These are phyloP conservation scores for Diplodia sapinea DNA, from an alignment of 2,329 filamentous ascomycete genomes.

Conservation along the genomic window DNA sequence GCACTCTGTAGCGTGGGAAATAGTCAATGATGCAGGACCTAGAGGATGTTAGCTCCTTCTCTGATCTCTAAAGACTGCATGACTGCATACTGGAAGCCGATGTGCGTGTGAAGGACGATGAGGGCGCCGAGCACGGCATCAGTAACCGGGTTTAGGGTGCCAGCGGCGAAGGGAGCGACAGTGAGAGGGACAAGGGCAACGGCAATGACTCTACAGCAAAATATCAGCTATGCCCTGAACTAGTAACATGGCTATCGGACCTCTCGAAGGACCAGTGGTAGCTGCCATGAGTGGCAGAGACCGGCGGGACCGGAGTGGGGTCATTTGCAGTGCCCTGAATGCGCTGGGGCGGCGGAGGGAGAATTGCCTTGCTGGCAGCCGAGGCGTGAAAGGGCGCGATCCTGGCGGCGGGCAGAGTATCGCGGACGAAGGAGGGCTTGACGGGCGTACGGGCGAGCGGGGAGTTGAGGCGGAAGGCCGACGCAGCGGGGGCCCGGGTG, in stretches of 20 bases:
- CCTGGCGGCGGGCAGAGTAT: constrained; percentile 53
- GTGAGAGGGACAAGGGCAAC: constrained; percentile 84
- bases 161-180: constrained; percentile 88
- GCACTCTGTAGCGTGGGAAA: constrained; percentile 74
- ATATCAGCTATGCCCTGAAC: constrained; percentile 3
- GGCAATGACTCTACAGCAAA: constrained; percentile 67
- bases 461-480: constrained; percentile 44
- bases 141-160: constrained; percentile 84
- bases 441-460: constrained; percentile 45
- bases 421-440: constrained; percentile 50
- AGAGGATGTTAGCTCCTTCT: constrained; percentile 10
- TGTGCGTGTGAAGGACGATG: constrained; percentile 90
- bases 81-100: constrained; percentile 78
- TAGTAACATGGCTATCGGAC: constrained; percentile 45
- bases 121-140: constrained; percentile 85
- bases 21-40: constrained; percentile 86
- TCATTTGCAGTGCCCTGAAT: constrained; percentile 86
- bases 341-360: constrained; percentile 86
- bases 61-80: background rate
- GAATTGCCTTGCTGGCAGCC: constrained; percentile 68
- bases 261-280: constrained; percentile 99
- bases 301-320: constrained; percentile 72
- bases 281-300: constrained; percentile 82
- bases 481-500: constrained; percentile 42
- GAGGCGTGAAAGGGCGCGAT: constrained; percentile 88